Evolutionary conservation across 352 stramenopile species (phyloP), one percentile per base, ranked within the genome.

Genomic region (Pythium grandisporangium): DNA sequence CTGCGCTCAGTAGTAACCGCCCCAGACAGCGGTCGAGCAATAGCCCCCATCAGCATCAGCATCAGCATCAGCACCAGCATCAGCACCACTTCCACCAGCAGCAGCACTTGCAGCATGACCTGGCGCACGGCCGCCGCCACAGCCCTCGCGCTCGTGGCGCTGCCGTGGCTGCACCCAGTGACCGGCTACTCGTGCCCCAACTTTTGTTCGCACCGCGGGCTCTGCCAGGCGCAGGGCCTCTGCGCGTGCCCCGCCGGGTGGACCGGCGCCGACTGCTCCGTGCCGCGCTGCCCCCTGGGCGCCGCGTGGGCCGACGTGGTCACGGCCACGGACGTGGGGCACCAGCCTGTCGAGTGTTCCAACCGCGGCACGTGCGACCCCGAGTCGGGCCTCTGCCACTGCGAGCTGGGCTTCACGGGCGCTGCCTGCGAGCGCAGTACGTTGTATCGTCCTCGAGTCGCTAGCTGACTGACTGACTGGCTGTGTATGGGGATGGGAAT

Each of bases 281-380:
- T 83, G 70, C 70, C 67, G 20, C 74, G 37, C 6, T 95, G 84
- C 35, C 80, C 81, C 5, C 53, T 70, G 20, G 73, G 72, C 22
- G 16, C 33, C 19, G 79, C 82, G 3, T 95, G 84, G 84, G 59
- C 66, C 14, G 81, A 95, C 44, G 39, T 63, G n/a, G 63, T 80
- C 11, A 62, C 59, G 21, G 68, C 39, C 24, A 60, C 46, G 0
- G 78, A 95, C 30, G 35, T 52, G 13, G 90, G 83, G 16, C 92
- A 98, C 67, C 78, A 86, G 44, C 35, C 69, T 16, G 84, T 70
- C 13, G 70, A 91, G 57, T 98, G 92, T 49, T 95, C 83, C 2
- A 97, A 96, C 46, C 63, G 72, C 5, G 79, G 82, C 30, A 30
- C 32, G 4, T 95, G 80, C 45, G 61, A 89, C 47, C 43, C 51